Conservation (phyloP, 768 basidiomycete genomes). For the Russula dissimulans region DNA sequence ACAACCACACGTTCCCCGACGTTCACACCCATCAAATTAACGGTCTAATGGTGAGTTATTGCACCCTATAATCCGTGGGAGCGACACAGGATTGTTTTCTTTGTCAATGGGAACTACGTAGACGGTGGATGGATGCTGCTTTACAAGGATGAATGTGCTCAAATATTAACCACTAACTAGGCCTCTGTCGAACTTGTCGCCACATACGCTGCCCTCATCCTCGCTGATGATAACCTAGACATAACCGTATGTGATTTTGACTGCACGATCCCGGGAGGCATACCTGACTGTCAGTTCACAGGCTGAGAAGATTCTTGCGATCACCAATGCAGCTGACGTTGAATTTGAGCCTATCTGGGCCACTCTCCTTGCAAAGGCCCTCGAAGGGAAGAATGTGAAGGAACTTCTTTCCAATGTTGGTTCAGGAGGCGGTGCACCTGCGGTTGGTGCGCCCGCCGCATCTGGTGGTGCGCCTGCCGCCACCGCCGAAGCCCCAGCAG, state of each 20-base stretch:
- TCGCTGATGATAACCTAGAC: constrained; percentile 94
- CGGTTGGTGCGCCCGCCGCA: constrained; percentile 45
- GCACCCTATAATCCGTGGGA: background rate
- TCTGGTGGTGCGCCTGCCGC: constrained; percentile 52
- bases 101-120: background rate
- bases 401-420: constrained; percentile 94
- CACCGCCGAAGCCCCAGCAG: constrained; percentile 62
- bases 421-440: constrained; percentile 81
- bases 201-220: constrained; percentile 96
- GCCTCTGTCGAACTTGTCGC: constrained; percentile 75
- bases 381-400: constrained; percentile 97
- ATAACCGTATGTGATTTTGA: constrained; percentile 68
- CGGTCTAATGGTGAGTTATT: constrained; percentile 1
- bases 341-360: constrained; percentile 98
- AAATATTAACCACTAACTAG: constrained; percentile 23
- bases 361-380: constrained; percentile 89
- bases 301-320: constrained; percentile 87
- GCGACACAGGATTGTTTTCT: background rate
- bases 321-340: constrained; percentile 74
- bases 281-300: constrained; percentile 26
- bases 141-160: background rate
- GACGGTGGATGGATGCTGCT: constrained; percentile 7
- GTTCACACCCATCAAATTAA: too few relatives aligned
- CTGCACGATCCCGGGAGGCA: background rate
- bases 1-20: too few relatives aligned